These are phyloP conservation scores for Septoria linicola DNA, from an alignment of 2,329 filamentous ascomycete species.

Conservation along the genomic window DNA sequence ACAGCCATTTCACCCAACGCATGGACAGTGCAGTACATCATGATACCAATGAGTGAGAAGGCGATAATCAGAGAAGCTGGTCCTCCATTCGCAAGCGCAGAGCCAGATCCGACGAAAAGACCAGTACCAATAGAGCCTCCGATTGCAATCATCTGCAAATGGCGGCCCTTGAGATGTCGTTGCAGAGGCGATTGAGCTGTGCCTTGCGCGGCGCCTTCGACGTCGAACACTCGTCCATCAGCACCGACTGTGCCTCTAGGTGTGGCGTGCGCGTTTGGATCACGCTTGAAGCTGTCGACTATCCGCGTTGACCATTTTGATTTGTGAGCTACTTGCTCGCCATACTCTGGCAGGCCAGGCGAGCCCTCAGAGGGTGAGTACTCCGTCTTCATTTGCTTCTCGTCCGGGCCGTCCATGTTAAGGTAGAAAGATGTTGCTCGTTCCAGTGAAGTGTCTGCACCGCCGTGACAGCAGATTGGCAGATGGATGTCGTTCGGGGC, in stretches of 20 bases:
- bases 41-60: slow-evolving; percentile 36
- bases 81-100: slow-evolving; percentile 35
- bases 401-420: slow-evolving; percentile 23
- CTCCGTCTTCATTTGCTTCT: slow-evolving; percentile 23
- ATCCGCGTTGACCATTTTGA: slow-evolving; percentile 39
- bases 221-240: slow-evolving; percentile 59
- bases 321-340: slow-evolving; percentile 24
- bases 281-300: slow-evolving; percentile 63
- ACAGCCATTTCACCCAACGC: slow-evolving; percentile 40
- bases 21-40: slow-evolving; percentile 38
- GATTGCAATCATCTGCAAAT: slow-evolving; percentile 97
- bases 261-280: slow-evolving; percentile 56
- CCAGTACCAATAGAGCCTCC: slow-evolving; percentile 37
- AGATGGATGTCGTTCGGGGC: neutral
- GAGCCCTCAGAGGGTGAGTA: slow-evolving; percentile 20
- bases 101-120: slow-evolving; percentile 39
- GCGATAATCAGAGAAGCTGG: slow-evolving; percentile 38
- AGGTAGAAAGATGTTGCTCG: neutral
- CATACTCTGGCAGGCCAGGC: slow-evolving; percentile 30
- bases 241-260: slow-evolving; percentile 49
- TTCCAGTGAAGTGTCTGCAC: too few species aligned
- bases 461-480: neutral
- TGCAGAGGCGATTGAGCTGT: slow-evolving; percentile 74
- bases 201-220: slow-evolving; percentile 60
- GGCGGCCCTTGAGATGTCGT: slow-evolving; percentile 72